Evolutionary conservation across 2,329 filamentous ascomycete genomes (phyloP).

Genomic region (Aspergillus tanneri): DNA sequence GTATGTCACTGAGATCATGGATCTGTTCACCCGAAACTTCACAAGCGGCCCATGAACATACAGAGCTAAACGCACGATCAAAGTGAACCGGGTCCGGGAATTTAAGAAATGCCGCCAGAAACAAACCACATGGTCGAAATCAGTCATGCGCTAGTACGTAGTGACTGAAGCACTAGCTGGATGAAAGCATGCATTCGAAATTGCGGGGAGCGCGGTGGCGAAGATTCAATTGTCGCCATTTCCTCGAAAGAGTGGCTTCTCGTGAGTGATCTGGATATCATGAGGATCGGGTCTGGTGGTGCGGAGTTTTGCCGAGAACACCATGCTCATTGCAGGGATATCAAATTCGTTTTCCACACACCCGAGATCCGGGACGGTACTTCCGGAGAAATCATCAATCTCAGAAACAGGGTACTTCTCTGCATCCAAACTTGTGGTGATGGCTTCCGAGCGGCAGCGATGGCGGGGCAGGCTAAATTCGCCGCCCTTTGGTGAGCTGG

Average conservation of each 20-base stretch:
- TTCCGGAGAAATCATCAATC: conserved; percentile 3
- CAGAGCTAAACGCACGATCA: conserved; percentile 9
- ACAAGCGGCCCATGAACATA: conserved; percentile 16
- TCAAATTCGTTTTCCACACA: conserved; percentile 2
- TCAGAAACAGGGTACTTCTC: not conserved
- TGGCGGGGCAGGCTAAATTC: not conserved
- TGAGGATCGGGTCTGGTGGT: not conserved
- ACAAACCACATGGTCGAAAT: conserved; percentile 10
- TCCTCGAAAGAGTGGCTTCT: conserved; percentile 5
- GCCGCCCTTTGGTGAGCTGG: not conserved
- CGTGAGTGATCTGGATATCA: not conserved
- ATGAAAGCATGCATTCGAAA: too few relatives aligned
- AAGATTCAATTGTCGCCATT: conserved; percentile 8
- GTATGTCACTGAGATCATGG: not conserved
- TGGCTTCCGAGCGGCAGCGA: not conserved
- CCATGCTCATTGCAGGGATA: not conserved
- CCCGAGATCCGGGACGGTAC: conserved; percentile 3
- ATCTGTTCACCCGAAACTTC: conserved; percentile 6
- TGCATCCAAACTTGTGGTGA: not conserved
- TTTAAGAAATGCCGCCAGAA: conserved; percentile 7
- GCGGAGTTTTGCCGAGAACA: not conserved
- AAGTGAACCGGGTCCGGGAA: conserved; percentile 4
- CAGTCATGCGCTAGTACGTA: not conserved
- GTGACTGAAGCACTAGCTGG: not conserved
- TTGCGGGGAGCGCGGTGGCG: not conserved